These are phyloP conservation scores for Mycena crocata DNA, from an alignment of 768 basidiomycete species.

Conservation along the genomic window DNA sequence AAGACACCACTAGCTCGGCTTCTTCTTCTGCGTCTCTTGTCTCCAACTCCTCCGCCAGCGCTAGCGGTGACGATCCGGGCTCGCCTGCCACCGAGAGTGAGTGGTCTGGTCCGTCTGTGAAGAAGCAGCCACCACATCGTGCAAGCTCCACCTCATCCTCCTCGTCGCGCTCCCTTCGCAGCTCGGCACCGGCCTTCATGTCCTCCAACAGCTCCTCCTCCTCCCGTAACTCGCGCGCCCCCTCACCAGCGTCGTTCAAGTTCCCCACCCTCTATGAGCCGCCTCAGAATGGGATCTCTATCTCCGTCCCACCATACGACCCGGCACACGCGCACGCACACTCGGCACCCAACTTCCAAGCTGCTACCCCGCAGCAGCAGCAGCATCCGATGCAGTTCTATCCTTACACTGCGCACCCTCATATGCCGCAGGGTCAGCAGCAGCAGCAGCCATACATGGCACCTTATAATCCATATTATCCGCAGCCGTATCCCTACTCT, in stretches of 20 bases:
- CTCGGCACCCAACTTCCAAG: conserved; percentile 57
- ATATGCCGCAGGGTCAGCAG: conserved; percentile 43
- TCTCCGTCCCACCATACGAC: conserved; percentile 35
- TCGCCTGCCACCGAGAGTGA: conserved; percentile 86
- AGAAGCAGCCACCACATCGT: conserved; percentile 62
- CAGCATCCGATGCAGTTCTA: conserved; percentile 37
- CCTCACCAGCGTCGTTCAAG: conserved; percentile 82
- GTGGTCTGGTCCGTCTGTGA: conserved; percentile 70
- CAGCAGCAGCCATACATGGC: conserved; percentile 48
- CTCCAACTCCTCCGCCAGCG: conserved; percentile 69
- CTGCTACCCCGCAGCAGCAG: conserved; percentile 32
- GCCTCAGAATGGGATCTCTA: conserved; percentile 42
- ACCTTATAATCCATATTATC: conserved; percentile 57
- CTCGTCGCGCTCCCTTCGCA: conserved; percentile 70
- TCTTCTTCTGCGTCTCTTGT: conserved; percentile 80
- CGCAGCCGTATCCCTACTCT: conserved; percentile 52
- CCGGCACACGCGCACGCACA: conserved; percentile 47
- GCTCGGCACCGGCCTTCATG: conserved; percentile 61
- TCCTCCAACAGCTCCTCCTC: conserved; percentile 63
- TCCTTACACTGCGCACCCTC: conserved; percentile 44
- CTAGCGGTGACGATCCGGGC: conserved; percentile 72
- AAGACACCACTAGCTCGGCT: conserved; percentile 79
- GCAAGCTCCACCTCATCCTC: conserved; percentile 68
- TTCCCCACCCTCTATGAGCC: conserved; percentile 83
- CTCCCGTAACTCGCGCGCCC: conserved; percentile 78